A percentile compares a stretch with the other conserved stretches of the same genome.
Evolutionary conservation across 257 asterid species (phyloP).

Genomic region (Leptodermis oblonga): DNA sequence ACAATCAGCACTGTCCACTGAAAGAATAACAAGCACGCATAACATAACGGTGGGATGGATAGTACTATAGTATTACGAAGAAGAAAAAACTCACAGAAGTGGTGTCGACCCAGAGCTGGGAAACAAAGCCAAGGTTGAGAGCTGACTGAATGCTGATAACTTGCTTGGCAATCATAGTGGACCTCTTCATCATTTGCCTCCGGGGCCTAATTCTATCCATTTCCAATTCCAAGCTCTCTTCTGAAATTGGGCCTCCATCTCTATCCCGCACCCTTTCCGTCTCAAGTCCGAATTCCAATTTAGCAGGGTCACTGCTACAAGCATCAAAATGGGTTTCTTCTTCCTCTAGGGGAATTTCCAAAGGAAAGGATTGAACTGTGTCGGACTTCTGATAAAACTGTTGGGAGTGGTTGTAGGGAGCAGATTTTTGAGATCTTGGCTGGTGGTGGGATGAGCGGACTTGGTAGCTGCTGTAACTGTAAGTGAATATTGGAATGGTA

Average conservation of each 20-base stretch:
- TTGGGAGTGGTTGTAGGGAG: not conserved
- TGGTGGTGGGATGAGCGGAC: not conserved
- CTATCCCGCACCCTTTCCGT: not conserved
- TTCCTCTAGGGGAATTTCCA: not conserved
- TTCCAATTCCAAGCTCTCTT: constrained; percentile 10
- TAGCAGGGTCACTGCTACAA: not conserved
- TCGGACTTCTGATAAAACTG: constrained; percentile 14
- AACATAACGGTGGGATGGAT: too few species aligned
- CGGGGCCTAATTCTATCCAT: constrained; percentile 6
- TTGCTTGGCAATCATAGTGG: constrained; percentile 62
- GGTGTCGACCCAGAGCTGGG: constrained; percentile 72
- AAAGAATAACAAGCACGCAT: not conserved
- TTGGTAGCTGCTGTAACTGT: not conserved
- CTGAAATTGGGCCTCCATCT: not conserved
- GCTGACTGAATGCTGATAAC: constrained; percentile 66
- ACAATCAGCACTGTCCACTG: constrained; percentile 25
- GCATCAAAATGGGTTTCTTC: not conserved
- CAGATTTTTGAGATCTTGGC: not conserved
- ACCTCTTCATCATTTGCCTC: constrained; percentile 51
- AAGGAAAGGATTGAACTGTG: not conserved
- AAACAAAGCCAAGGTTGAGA: constrained; percentile 50
- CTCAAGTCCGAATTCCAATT: not conserved
- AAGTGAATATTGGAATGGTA: not conserved
- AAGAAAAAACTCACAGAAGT: constrained; percentile 44
- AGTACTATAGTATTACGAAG: too few species aligned